These are phyloP conservation scores for Cryptosporidium bovis DNA, from an alignment of 169 alveolate genomes.

Conservation along the genomic window DNA sequence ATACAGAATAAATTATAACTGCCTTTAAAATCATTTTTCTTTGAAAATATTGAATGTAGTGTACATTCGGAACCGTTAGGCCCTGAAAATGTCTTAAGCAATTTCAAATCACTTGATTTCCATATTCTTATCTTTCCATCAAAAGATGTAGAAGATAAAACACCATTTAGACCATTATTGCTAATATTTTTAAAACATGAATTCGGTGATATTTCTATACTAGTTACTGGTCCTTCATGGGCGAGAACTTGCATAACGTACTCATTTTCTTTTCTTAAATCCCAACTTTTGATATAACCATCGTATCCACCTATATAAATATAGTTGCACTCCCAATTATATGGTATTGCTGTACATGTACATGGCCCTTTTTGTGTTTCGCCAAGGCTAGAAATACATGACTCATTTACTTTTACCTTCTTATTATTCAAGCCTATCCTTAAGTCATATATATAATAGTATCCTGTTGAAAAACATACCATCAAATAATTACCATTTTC, in stretches of 20 bases:
- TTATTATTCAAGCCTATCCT: neutral
- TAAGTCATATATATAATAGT: constrained; percentile 17
- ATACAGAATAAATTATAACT: constrained; percentile 22
- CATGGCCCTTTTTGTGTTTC: constrained; percentile 60
- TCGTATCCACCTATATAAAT: constrained; percentile 62
- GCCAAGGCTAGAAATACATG: neutral
- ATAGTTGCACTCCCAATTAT: neutral
- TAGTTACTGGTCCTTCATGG: constrained; percentile 33
- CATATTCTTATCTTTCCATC: constrained; percentile 53
- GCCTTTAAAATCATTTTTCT: neutral
- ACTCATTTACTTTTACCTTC: neutral
- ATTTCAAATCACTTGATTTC: constrained; percentile 29
- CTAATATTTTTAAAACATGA: too few relatives aligned
- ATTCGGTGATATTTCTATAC: constrained; percentile 22
- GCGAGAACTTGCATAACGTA: constrained; percentile 33
- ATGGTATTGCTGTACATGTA: constrained; percentile 34
- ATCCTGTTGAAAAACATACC: constrained; percentile 45
- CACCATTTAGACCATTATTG: neutral
- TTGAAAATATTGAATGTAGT: constrained; percentile 46
- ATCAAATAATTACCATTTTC: constrained; percentile 29
- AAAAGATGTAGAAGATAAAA: constrained; percentile 49
- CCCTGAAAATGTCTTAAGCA: constrained; percentile 25
- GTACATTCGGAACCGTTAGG: constrained; percentile 21
- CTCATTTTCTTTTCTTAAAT: constrained; percentile 29
- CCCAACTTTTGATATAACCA: constrained; percentile 65